Evolutionary conservation across 1,284 basidiomycete species (phyloP).

Genomic region (Leccinum fuscescens): DNA sequence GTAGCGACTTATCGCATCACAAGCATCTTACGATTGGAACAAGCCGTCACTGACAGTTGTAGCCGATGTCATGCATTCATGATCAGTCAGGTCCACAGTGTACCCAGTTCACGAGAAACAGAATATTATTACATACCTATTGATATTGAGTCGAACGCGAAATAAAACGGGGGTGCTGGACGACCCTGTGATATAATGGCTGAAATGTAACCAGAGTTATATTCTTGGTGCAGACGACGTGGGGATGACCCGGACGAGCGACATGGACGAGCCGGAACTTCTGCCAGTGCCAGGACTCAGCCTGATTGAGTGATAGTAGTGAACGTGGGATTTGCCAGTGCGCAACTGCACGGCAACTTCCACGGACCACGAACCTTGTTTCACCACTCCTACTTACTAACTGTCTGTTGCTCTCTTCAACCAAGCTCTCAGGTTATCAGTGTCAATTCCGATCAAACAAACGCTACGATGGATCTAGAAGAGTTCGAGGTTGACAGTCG

Average conservation of each 20-base stretch:
- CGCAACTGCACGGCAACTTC: background rate
- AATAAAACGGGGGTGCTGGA: background rate
- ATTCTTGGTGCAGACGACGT: background rate
- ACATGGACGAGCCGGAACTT: background rate
- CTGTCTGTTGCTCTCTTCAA: background rate
- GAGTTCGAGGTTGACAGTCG: slow-evolving; percentile 25
- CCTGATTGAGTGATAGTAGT: background rate
- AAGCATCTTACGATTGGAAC: background rate
- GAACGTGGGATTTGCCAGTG: background rate
- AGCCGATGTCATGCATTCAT: no score
- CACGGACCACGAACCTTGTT: background rate
- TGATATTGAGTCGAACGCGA: background rate
- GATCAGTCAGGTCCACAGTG: no score
- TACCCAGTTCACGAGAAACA: no score
- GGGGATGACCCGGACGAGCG: background rate
- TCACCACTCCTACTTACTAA: background rate
- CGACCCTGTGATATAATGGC: background rate
- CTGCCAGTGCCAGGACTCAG: background rate
- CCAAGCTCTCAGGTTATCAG: background rate
- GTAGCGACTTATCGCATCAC: background rate
- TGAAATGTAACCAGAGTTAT: background rate
- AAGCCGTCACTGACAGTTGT: background rate
- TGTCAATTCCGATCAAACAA: background rate
- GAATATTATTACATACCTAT: background rate
- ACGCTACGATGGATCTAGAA: slow-evolving; percentile 30